Conservation (phyloP, 1,284 basidiomycete species). For the Ceratobasidium sp. region DNA sequence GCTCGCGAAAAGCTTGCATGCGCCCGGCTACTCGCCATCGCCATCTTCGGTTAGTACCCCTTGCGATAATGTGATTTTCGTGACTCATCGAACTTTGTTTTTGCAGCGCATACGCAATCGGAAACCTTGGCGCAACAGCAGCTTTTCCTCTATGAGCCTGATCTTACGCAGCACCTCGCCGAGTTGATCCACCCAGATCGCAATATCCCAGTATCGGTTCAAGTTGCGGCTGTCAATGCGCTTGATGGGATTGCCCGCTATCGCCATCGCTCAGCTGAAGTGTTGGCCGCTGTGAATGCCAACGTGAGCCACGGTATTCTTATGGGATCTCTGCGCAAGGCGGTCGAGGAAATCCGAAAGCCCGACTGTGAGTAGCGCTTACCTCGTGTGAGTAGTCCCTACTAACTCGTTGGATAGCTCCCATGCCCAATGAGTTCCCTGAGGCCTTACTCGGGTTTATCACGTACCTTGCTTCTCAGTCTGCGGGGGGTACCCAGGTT, state of each 20-base stretch:
- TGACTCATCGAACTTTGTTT: conserved; percentile 3
- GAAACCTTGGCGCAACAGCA: conserved; percentile 80
- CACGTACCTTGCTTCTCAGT: conserved; percentile 82
- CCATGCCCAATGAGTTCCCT: conserved; percentile 76
- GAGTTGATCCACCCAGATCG: conserved; percentile 84
- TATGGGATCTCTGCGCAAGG: conserved; percentile 83
- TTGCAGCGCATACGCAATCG: conserved; percentile 70
- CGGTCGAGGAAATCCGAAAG: conserved; percentile 71
- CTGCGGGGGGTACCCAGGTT: conserved; percentile 87
- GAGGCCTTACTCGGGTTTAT: conserved; percentile 88
- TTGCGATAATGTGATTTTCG: neutral
- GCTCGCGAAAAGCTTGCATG: conserved; percentile 81
- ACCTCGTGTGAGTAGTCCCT: neutral
- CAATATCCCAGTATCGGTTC: conserved; percentile 69
- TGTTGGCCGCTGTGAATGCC: conserved; percentile 88
- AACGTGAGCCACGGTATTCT: conserved; percentile 95
- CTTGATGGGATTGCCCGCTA: conserved; percentile 90
- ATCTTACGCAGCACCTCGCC: conserved; percentile 84
- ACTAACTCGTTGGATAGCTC: conserved; percentile 44
- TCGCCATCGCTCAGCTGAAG: conserved; percentile 80
- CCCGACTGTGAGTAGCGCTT: conserved; percentile 58
- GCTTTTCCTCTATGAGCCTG: conserved; percentile 93
- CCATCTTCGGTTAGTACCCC: conserved; percentile 67
- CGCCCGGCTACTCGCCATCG: conserved; percentile 83
- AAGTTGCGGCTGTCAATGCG: conserved; percentile 83